phyloP scores from a whole-genome alignment of 2,329 filamentous ascomycete genomes.

The Tolypocladium nubicola region DNA sequence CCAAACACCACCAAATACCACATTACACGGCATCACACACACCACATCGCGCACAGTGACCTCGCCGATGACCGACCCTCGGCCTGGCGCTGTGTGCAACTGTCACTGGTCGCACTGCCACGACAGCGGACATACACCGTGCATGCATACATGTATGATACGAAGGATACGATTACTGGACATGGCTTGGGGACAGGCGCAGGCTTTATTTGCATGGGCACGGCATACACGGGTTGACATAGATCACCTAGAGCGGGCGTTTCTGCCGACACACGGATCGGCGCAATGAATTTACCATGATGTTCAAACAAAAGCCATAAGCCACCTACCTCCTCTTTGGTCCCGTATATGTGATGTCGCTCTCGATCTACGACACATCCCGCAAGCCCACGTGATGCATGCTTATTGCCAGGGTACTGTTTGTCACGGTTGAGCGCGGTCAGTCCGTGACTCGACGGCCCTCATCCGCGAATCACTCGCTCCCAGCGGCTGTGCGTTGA shows the following conservation, averaged over 20 bases:
- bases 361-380: neutral
- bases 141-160: neutral
- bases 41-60: neutral
- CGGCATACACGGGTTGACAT: neutral
- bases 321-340: neutral
- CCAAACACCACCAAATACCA: neutral
- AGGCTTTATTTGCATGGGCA: neutral
- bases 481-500: neutral
- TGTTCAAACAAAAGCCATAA: neutral
- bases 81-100: neutral
- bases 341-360: neutral
- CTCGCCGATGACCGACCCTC: neutral
- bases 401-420: neutral
- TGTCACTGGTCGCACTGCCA: neutral
- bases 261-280: neutral
- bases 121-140: neutral
- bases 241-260: neutral
- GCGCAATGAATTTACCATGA: neutral
- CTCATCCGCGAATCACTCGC: neutral
- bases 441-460: neutral
- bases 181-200: neutral
- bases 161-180: neutral
- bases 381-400: neutral
- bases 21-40: neutral
- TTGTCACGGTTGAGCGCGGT: neutral